Conservation (phyloP, 2,329 filamentous ascomycete genomes). For the Calonectria pseudoturangicola region DNA sequence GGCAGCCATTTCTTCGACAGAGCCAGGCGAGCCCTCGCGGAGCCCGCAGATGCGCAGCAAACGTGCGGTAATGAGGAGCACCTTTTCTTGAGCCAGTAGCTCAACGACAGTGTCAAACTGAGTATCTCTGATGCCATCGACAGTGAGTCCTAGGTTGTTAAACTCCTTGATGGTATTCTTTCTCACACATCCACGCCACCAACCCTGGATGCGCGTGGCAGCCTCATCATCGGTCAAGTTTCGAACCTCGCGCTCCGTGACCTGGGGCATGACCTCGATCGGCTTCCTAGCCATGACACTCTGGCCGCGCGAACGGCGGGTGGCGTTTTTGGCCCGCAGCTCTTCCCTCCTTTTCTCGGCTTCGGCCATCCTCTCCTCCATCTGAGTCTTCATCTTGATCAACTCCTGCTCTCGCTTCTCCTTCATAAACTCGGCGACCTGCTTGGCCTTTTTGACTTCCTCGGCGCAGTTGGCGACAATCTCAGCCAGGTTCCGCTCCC, state of each 20-base stretch:
- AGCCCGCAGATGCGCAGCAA: conserved; percentile 83
- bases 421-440: conserved; percentile 87
- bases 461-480: conserved; percentile 88
- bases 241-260: conserved; percentile 67
- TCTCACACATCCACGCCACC: conserved; percentile 78
- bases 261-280: conserved; percentile 68
- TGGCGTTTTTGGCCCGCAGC: conserved; percentile 73
- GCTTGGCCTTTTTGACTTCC: conserved; percentile 88
- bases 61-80: conserved; percentile 79
- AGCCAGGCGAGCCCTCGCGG: conserved; percentile 77
- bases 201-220: conserved; percentile 79
- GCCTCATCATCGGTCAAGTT: conserved; percentile 76
- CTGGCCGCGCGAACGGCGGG: conserved; percentile 71
- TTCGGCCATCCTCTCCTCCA: conserved; percentile 87
- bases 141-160: conserved; percentile 78
- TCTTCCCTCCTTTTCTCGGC: conserved; percentile 83
- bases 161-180: conserved; percentile 79
- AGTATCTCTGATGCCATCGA: conserved; percentile 81
- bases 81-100: conserved; percentile 79
- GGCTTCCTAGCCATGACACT: conserved; percentile 72
- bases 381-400: conserved; percentile 80
- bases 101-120: conserved; percentile 84
- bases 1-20: conserved; percentile 80
- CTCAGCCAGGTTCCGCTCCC: conserved; percentile 87
- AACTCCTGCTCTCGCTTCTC: conserved; percentile 86